Evolutionary conservation across 2,329 filamentous ascomycete species (phyloP), one percentile per base, ranked within the genome.

Genomic region (Epichloe gansuensis): DNA sequence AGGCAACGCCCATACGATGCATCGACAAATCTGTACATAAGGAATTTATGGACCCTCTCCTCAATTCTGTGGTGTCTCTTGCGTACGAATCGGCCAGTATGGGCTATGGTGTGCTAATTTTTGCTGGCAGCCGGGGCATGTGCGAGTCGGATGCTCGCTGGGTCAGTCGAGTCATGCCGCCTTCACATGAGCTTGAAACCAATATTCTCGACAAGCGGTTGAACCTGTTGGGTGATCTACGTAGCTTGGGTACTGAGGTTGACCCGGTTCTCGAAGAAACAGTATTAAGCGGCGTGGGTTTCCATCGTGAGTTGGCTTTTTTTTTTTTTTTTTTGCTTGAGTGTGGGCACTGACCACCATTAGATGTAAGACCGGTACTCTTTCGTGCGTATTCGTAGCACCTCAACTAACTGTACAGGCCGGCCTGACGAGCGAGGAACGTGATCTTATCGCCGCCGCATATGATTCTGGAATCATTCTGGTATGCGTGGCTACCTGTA

Each of bases 401-500:
- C 63, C 2, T 39, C 8, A 17, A 28, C 64, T 67, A 51, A 69
- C 52, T 5, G 11, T 37, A 17, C 56, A 82, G 70, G 82, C 82
- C 46, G 82, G 82, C 12, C 74, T 91, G 60, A 90, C 86, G 0
- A 82, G 77, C 0, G 86, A 91, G 66, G 86, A 91, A 63, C 76
- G 86, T 48, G 85, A 88, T 48, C 68, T 89, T 7, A 76, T 90
- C 51, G 81, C 85, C 2, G 75, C 75, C 38, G 85, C 85, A 12
- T 90, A 88, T 58, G 86, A 90, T 61, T 65, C 70, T 41, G 85
- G 86, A 0, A 71, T 77, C 5, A 63, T 90, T 17, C 83, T 84
- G 58, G 80, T 88, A 1, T 82, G 88, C 50, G 81, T 88, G 15
- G 86, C 86, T 39, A 91, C 86, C 2, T 89, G 85, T 60, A 88